Conservation (phyloP, 1,139 yeast species). For the Scheffersomyces illinoinensis region DNA sequence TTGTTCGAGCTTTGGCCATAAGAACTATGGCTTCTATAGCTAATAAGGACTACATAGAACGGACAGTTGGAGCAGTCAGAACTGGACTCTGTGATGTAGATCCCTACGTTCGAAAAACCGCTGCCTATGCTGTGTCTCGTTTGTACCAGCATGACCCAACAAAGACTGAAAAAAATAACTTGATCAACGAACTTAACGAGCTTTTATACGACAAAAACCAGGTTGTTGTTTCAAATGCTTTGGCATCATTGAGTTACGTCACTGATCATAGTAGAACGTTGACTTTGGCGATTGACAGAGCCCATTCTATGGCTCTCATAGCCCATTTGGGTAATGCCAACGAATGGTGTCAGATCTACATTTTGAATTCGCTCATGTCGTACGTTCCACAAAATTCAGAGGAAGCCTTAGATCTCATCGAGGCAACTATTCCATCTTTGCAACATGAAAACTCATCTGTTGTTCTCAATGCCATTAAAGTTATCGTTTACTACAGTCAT, state of each 20-base stretch:
- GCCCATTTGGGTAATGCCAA: conserved; percentile 53
- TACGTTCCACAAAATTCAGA: conserved; percentile 69
- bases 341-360: conserved; percentile 80
- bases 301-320: conserved; percentile 56
- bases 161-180: conserved; percentile 43
- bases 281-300: conserved; percentile 54
- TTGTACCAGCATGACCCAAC: conserved; percentile 59
- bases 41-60: conserved; percentile 49
- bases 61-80: conserved; percentile 23
- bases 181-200: conserved; percentile 59
- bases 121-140: conserved; percentile 70
- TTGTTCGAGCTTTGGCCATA: conserved; percentile 53
- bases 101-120: conserved; percentile 65
- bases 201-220: conserved; percentile 58
- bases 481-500: conserved; percentile 70
- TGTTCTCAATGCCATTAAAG: conserved; percentile 73
- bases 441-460: conserved; percentile 85
- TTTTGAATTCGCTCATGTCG: conserved; percentile 67
- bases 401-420: conserved; percentile 70
- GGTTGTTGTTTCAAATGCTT: conserved; percentile 68
- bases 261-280: conserved; percentile 57
- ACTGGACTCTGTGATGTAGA: conserved; percentile 52
- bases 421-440: conserved; percentile 67
- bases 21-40: conserved; percentile 66
- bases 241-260: conserved; percentile 67